Base-by-base conservation (phyloP, 345 rosid genomes). In the Jatropha curcas region DNA sequence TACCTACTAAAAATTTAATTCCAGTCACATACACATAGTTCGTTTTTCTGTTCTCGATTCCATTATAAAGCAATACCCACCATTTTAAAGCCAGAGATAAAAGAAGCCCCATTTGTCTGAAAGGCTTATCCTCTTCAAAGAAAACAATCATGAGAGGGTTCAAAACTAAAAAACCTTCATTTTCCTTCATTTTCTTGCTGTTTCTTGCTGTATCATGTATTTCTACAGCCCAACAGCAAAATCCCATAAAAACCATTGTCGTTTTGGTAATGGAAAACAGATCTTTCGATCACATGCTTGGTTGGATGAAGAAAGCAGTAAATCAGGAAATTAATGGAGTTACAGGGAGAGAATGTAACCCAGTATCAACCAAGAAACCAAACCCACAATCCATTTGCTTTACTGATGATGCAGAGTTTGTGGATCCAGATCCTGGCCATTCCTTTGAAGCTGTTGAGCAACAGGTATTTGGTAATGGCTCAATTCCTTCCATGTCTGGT, bases 391-490 rank as follows among this genome's bases (percentile, higher is more conserved):
- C 88, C 67, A 80, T 94, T 50, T 94, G 99, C 77, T 92, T 95
- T 88, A 84, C 87, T 0, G 92, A 84, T 48, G 98, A 90, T 63
- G 98, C 99, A 5, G 89, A 89, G 81, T 95, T 89, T 67, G 96
- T 90, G 84, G 98, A 95, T 79, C 94, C 94, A 74, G 99, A 95
- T 86, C 99, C 99, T 43, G 99, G 93, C 30, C 98, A 94, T 76
- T 92, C 98, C 28, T 94, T 94, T 30, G 93, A 94, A 79, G 98
- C 76, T 34, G 98, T 94, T 37, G 79, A 76, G 60, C 82, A 88
- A 39, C 98, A 92, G 77, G 97, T 94, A 5, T 94, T 94, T 56
- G 97, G 97, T 46, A 84, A 86, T 69, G 83, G 84, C 64, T 73
- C 83, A 33, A 69, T 86, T 73, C 97, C 97, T 55, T 85, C 98